These are phyloP conservation scores for Mycena vitilis DNA, from an alignment of 768 basidiomycete species.

Conservation along the genomic window DNA sequence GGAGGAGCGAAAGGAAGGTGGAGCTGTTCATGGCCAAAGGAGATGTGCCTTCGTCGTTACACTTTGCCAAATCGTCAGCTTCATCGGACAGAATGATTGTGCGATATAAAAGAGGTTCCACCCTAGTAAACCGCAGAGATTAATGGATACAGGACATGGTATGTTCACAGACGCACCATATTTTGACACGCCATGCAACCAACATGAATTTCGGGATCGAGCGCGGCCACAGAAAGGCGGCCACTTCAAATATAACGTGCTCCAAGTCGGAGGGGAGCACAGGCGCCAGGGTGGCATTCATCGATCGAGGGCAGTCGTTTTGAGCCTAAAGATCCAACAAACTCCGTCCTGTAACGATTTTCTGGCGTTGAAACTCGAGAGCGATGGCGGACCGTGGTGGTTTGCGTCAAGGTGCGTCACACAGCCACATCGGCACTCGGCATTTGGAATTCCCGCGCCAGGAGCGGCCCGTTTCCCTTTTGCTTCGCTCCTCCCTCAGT, in stretches of 20 bases:
- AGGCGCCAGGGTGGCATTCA: too few relatives aligned
- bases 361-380: too few relatives aligned
- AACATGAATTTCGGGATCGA: neutral
- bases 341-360: too few relatives aligned
- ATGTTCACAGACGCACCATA: neutral
- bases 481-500: neutral
- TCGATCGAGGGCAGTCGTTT: too few relatives aligned
- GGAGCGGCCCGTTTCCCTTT: neutral
- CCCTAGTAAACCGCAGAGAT: neutral
- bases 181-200: neutral
- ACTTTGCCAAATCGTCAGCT: too few relatives aligned
- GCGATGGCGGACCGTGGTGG: too few relatives aligned
- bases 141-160: neutral
- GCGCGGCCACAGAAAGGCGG: neutral
- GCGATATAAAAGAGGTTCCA: neutral
- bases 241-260: neutral
- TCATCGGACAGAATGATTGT: neutral
- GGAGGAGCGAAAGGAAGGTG: too few relatives aligned
- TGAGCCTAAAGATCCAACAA: too few relatives aligned
- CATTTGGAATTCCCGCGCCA: neutral
- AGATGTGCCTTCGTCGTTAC: too few relatives aligned
- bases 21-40: too few relatives aligned
- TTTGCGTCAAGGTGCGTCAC: too few relatives aligned
- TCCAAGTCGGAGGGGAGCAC: neutral
- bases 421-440: too few relatives aligned